These are phyloP conservation scores for Diospyros lotus DNA, from an alignment of 148 eudicot species.

Conservation along the genomic window DNA sequence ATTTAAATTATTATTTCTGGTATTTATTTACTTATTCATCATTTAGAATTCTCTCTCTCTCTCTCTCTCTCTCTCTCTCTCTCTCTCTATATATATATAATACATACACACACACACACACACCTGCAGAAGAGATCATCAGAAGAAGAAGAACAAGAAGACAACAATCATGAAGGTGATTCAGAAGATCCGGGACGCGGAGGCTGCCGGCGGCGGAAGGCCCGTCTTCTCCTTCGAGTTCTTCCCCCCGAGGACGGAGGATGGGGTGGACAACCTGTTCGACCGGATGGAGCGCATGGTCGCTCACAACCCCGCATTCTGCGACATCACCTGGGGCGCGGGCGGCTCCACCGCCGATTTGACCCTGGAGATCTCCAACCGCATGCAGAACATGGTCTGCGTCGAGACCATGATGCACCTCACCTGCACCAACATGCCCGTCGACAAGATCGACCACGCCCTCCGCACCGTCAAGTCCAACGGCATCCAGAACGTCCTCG, in stretches of 20 bases:
- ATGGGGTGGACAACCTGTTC: conserved; percentile 90
- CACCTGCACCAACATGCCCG: conserved; percentile 96
- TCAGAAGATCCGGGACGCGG: conserved; percentile 56
- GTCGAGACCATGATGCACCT: conserved; percentile 97
- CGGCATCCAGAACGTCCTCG: conserved; percentile 91
- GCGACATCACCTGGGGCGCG: conserved; percentile 98
- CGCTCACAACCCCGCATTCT: conserved; percentile 67
- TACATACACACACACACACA: no score
- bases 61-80: no score
- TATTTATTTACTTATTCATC: no score
- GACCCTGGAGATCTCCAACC: conserved; percentile 74
- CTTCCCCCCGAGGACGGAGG: conserved; percentile 93
- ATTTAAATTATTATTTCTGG: no score
- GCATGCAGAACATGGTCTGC: conserved; percentile 92
- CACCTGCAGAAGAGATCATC: no score
- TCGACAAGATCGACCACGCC: conserved; percentile 87
- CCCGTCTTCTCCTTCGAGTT: conserved; percentile 87
- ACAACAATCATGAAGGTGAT: conserved; percentile 73
- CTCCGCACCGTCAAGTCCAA: conserved; percentile 51
- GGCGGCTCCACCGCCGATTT: conserved; percentile 97
- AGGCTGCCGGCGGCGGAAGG: conserved; percentile 19
- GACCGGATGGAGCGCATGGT: conserved; percentile 95
- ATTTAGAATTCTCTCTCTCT: no score
- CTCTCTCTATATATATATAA: no score
- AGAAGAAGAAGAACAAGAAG: background rate